Evolutionary conservation across 768 basidiomycete genomes (phyloP).

Genomic region (Boletus subparvulus): DNA sequence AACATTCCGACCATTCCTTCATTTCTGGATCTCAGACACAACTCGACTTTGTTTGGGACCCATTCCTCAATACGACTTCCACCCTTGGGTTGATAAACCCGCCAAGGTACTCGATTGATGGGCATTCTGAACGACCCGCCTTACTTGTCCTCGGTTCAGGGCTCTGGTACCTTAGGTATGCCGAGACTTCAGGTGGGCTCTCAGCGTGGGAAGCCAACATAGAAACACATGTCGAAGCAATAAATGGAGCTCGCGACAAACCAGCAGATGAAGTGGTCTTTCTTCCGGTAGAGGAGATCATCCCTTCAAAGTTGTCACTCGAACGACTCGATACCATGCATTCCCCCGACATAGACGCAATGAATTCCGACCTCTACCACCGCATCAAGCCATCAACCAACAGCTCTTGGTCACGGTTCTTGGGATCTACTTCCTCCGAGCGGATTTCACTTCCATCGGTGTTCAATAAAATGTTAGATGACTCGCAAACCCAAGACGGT

Average conservation of each 20-base stretch:
- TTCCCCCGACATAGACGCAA: constrained; percentile 79
- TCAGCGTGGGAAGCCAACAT: constrained; percentile 76
- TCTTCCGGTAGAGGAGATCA: constrained; percentile 72
- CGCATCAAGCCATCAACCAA: constrained; percentile 47
- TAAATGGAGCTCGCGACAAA: constrained; percentile 37
- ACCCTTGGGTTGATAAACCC: constrained; percentile 45
- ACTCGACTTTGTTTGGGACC: constrained; percentile 79
- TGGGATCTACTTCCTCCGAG: constrained; percentile 18
- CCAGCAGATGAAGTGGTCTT: constrained; percentile 75
- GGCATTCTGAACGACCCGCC: constrained; percentile 42
- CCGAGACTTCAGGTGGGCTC: constrained; percentile 68
- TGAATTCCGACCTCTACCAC: constrained; percentile 84
- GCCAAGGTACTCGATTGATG: not conserved
- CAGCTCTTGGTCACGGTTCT: constrained; percentile 32
- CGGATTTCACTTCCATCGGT: constrained; percentile 67
- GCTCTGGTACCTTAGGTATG: constrained; percentile 85
- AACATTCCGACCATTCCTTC: constrained; percentile 65
- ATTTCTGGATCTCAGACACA: constrained; percentile 44
- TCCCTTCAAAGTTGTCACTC: constrained; percentile 61
- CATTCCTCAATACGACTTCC: constrained; percentile 73
- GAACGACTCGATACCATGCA: constrained; percentile 70
- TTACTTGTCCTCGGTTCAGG: constrained; percentile 84
- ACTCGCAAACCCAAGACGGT: constrained; percentile 78
- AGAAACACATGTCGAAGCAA: constrained; percentile 57
- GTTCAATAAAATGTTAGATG: constrained; percentile 78